Evolutionary conservation across 441 rosid genomes (phyloP), one percentile per base, ranked within the genome.

Genomic region (Manihot esculenta): DNA sequence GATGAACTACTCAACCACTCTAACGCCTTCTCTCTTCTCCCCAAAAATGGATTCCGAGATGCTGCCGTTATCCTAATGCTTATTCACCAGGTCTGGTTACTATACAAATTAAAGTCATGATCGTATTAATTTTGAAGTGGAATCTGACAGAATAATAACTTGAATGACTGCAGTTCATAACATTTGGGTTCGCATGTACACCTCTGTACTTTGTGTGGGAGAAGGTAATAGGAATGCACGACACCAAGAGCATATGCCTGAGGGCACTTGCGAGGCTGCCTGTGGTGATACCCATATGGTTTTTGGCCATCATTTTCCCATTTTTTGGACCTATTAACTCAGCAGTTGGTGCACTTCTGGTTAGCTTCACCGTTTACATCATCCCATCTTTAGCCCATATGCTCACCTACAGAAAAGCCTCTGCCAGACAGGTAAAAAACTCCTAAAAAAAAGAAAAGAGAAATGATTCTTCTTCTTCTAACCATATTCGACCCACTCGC

Each of bases 161-260:
- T 35, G 7, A 35, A 35, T 35, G 4, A 35, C 24, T 60, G 86
- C 94, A 94, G 99, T 92, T 94, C 53, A 94, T 94, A 45, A 94
- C 99, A 72, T 94, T 94, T 71, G 99, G 99, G 47, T 94, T 94
- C 66, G 99, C 99, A 0, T 92, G 98, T 75, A 94, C 99, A 0
- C 99, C 99, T 0, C 30, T 94, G 51, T 94, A 94, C 84, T 94
- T 94, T 44, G 99, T 94, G 50, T 94, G 98, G 98, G 98, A 92
- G 89, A 92, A 94, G 74, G 94, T 89, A 68, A 92, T 92, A 0
- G 99, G 99, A 47, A 92, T 94, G 98, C 99, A 94, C 30, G 97
- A 90, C 83, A 89, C 96, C 0, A 90, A 76, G 77, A 94, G 97
- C 79, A 87, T 94, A 33, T 94, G 89, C 77, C 73, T 92, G 33